Conservation (phyloP, 2,329 filamentous ascomycete species). For the Trichoderma sp. region DNA sequence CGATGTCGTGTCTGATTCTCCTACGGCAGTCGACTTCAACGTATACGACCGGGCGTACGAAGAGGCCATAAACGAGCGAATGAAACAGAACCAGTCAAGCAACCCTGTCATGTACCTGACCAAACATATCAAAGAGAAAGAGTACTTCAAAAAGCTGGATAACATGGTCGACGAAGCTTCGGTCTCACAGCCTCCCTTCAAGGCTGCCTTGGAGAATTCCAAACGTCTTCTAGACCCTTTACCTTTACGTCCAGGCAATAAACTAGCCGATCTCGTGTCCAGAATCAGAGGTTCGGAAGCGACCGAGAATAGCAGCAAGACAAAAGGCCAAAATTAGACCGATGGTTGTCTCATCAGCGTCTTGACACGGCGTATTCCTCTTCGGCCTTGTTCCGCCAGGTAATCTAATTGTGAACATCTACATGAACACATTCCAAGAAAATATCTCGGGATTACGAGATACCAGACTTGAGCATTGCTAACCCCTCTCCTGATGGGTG, state of each 20-base stretch:
- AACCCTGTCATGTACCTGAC: constrained; percentile 53
- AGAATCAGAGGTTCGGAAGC: constrained; percentile 25
- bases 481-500: not conserved
- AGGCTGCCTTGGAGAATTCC: constrained; percentile 26
- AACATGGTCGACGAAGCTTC: constrained; percentile 41
- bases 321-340: constrained; percentile 7
- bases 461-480: not conserved
- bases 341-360: not conserved
- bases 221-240: constrained; percentile 24
- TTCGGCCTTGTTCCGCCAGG: not conserved
- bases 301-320: constrained; percentile 17
- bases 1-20: constrained; percentile 75
- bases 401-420: not conserved
- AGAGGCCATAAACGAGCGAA: constrained; percentile 71
- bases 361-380: not conserved
- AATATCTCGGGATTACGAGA: not conserved
- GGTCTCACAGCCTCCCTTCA: constrained; percentile 24
- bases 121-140: constrained; percentile 49
- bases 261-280: constrained; percentile 26
- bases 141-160: constrained; percentile 42
- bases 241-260: constrained; percentile 20
- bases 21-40: constrained; percentile 79
- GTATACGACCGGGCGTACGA: constrained; percentile 89
- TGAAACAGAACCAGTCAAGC: constrained; percentile 51
- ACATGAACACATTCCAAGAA: constrained; percentile 1